These are phyloP conservation scores for Tylopilus sp. DNA, from an alignment of 768 basidiomycete species.

Conservation along the genomic window DNA sequence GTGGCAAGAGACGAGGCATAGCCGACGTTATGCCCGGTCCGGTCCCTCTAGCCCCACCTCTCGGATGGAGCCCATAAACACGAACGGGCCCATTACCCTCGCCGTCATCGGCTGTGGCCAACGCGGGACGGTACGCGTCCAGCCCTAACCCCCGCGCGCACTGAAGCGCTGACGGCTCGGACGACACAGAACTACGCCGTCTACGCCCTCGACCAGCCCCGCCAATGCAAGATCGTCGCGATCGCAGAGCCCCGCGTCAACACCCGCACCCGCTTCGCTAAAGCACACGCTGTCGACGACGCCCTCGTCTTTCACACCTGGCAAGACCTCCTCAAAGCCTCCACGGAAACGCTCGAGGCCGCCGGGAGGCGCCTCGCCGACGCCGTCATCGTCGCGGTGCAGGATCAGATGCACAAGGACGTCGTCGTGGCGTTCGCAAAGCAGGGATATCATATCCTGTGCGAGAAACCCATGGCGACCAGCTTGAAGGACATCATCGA, in stretches of 20 bases:
- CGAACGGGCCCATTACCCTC: constrained; percentile 52
- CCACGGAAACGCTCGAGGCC: constrained; percentile 59
- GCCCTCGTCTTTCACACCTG: constrained; percentile 70
- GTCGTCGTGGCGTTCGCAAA: constrained; percentile 70
- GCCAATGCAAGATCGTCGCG: constrained; percentile 71
- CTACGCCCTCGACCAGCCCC: constrained; percentile 60
- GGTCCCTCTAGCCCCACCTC: no score
- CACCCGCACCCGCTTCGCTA: constrained; percentile 57
- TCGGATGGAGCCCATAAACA: no score
- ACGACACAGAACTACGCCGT: constrained; percentile 52
- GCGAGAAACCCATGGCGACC: constrained; percentile 93
- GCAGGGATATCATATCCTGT: constrained; percentile 85
- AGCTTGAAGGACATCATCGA: constrained; percentile 64
- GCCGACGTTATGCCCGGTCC: no score
- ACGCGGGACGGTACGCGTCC: constrained; percentile 61
- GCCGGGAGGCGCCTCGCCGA: constrained; percentile 74
- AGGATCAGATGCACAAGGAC: constrained; percentile 75
- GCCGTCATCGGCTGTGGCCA: constrained; percentile 83
- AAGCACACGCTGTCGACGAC: constrained; percentile 55
- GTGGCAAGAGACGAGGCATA: constrained; percentile 74
- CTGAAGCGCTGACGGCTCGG: neutral
- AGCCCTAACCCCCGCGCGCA: neutral
- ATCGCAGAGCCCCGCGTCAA: constrained; percentile 80
- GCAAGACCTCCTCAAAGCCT: constrained; percentile 67
- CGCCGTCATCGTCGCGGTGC: constrained; percentile 77